phyloP scores from a whole-genome alignment of 1,284 basidiomycete species.

The Cryptococcus floricola region DNA sequence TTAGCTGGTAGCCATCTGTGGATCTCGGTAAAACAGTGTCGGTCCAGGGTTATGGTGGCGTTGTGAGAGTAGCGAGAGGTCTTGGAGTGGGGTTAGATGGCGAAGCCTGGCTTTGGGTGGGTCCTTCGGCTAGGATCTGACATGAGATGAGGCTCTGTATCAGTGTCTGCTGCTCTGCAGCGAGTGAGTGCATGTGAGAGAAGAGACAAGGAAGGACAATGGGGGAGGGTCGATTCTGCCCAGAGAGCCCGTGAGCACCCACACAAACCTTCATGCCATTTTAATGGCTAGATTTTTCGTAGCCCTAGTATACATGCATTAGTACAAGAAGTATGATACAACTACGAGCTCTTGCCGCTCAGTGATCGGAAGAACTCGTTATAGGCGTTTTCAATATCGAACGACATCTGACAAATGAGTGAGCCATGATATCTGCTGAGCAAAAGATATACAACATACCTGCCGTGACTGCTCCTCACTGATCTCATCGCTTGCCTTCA shows the following conservation, averaged over 20 bases:
- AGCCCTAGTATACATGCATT: background rate
- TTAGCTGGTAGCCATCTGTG: background rate
- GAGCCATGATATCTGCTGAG: background rate
- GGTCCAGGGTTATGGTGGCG: background rate
- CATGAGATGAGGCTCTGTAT: background rate
- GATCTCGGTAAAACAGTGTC: background rate
- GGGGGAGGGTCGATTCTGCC: constrained; percentile 9
- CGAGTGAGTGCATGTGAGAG: background rate
- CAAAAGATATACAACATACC: constrained; percentile 53
- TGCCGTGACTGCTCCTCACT: constrained; percentile 93
- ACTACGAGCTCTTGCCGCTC: constrained; percentile 18
- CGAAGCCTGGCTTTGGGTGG: background rate
- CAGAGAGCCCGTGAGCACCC: constrained; percentile 8
- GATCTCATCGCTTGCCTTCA: constrained; percentile 96
- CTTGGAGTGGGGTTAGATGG: background rate
- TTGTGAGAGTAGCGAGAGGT: background rate
- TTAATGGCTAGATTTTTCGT: background rate
- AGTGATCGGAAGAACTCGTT: constrained; percentile 90
- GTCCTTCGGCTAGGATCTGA: background rate
- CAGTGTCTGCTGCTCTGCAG: background rate
- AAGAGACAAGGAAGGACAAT: background rate
- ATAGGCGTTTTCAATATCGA: constrained; percentile 96
- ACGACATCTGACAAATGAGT: constrained; percentile 65
- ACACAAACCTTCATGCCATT: background rate
- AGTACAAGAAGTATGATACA: background rate